phyloP scores from a whole-genome alignment of 2,329 filamentous ascomycete species.

The Verticillium dahliae region DNA sequence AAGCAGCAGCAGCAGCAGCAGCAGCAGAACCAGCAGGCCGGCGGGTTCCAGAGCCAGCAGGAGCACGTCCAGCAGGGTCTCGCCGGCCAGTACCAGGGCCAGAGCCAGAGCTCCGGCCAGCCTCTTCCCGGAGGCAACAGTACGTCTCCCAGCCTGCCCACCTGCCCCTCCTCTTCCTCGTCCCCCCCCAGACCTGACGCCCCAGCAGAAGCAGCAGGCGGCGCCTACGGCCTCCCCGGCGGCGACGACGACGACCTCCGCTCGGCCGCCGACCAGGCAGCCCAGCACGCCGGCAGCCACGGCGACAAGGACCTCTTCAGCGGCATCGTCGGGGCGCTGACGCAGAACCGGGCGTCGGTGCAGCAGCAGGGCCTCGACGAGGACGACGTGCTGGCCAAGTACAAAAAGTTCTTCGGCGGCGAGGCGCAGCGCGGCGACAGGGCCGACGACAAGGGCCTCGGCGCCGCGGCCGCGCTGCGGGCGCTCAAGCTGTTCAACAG shows the following conservation, averaged over 20 bases:
- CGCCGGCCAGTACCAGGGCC: not conserved
- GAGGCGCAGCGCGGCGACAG: constrained; percentile 37
- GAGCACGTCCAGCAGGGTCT: not conserved
- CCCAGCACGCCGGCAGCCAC: constrained; percentile 36
- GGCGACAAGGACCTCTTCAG: constrained; percentile 43
- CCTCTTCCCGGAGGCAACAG: constrained; percentile 16
- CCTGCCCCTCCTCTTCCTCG: not conserved
- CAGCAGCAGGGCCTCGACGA: constrained; percentile 42
- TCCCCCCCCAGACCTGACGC: not conserved
- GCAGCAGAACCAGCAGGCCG: not conserved
- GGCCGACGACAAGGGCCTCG: constrained; percentile 48
- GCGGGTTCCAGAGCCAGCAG: not conserved
- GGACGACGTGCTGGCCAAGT: constrained; percentile 62
- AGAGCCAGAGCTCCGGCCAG: not conserved
- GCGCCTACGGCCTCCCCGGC: constrained; percentile 22
- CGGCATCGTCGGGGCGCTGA: constrained; percentile 37
- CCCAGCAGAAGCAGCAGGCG: constrained; percentile 22
- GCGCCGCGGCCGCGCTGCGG: constrained; percentile 73
- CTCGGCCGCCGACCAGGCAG: constrained; percentile 40
- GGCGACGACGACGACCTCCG: constrained; percentile 41
- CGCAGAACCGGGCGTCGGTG: constrained; percentile 41
- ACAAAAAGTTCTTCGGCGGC: constrained; percentile 66
- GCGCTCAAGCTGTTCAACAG: constrained; percentile 73
- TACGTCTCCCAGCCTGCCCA: constrained; percentile 12
- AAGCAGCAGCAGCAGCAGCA: constrained; percentile 9